phyloP scores from a whole-genome alignment of 2,329 filamentous ascomycete genomes.

The Pseudocercospora cruenta region DNA sequence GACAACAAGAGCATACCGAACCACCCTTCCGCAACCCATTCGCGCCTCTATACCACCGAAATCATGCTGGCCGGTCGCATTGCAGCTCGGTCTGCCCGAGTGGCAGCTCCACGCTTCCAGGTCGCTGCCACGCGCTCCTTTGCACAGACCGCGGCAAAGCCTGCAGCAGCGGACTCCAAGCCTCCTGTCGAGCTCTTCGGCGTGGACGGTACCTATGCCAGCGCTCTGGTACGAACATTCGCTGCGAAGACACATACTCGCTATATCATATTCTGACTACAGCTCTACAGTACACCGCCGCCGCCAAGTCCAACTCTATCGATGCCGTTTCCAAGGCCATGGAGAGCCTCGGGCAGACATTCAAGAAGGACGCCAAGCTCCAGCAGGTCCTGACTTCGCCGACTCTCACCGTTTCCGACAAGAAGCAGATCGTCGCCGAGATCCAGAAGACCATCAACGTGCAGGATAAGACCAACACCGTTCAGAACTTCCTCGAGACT shows the following conservation, averaged over 20 bases:
- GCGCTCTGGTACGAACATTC: constrained; percentile 79
- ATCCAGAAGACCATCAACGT: constrained; percentile 79
- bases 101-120: constrained; percentile 61
- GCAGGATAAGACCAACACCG: constrained; percentile 71
- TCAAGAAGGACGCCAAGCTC: constrained; percentile 85
- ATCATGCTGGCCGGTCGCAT: constrained; percentile 61
- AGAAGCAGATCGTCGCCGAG: constrained; percentile 82
- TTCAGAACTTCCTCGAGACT: constrained; percentile 91
- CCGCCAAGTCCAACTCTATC: constrained; percentile 82
- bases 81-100: constrained; percentile 61
- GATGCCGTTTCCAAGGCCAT: constrained; percentile 84
- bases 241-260: background rate
- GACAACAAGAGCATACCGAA: background rate
- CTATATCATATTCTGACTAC: background rate
- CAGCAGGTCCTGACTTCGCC: constrained; percentile 74
- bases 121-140: constrained; percentile 72
- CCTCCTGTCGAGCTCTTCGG: constrained; percentile 91
- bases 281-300: constrained; percentile 83
- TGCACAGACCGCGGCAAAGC: constrained; percentile 60
- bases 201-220: constrained; percentile 96
- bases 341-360: constrained; percentile 67
- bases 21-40: constrained; percentile 6
- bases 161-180: constrained; percentile 68
- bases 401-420: constrained; percentile 77
- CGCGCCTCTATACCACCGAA: constrained; percentile 30